Evolutionary conservation across 2,329 filamentous ascomycete species (phyloP).

Genomic region (Xylaria sp.): DNA sequence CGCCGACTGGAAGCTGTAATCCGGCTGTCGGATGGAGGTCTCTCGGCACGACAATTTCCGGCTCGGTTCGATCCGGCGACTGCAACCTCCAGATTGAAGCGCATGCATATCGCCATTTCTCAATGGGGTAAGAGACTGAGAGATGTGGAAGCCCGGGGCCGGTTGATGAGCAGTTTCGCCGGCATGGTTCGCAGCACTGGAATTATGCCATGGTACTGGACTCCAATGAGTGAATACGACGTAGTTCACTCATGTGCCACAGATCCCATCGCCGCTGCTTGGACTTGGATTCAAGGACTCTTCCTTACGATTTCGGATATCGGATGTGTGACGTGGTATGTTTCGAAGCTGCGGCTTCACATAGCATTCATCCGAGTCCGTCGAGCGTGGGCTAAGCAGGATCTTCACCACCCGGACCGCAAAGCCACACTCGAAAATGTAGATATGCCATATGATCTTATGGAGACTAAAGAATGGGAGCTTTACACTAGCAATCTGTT

Average conservation of each 20-base stretch:
- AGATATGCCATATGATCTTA: slow-evolving; percentile 2
- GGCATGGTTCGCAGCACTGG: slow-evolving; percentile 23
- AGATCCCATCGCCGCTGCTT: slow-evolving; percentile 18
- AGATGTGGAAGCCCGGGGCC: background rate
- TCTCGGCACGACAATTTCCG: slow-evolving; percentile 19
- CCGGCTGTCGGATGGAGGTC: slow-evolving; percentile 24
- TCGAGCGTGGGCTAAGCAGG: background rate
- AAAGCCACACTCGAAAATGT: background rate
- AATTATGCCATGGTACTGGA: slow-evolving; percentile 26
- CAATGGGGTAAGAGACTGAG: slow-evolving; percentile 5
- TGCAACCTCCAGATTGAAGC: background rate
- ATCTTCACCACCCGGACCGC: background rate
- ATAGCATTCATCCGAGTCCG: background rate
- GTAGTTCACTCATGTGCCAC: slow-evolving; percentile 22
- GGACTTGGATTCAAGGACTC: slow-evolving; percentile 5
- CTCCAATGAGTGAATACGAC: slow-evolving; percentile 24
- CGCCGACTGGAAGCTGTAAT: slow-evolving; percentile 5
- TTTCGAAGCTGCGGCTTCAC: slow-evolving; percentile 1
- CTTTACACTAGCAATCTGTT: slow-evolving; percentile 23
- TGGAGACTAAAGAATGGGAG: slow-evolving; percentile 9
- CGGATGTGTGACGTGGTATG: background rate
- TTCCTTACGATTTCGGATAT: slow-evolving; percentile 8
- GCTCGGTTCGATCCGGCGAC: slow-evolving; percentile 1
- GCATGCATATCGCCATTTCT: slow-evolving; percentile 5
- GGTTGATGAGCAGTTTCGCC: slow-evolving; percentile 10